These are phyloP conservation scores for Coniochaeta prunicola DNA, from an alignment of 2,329 filamentous ascomycete genomes.

Conservation along the genomic window DNA sequence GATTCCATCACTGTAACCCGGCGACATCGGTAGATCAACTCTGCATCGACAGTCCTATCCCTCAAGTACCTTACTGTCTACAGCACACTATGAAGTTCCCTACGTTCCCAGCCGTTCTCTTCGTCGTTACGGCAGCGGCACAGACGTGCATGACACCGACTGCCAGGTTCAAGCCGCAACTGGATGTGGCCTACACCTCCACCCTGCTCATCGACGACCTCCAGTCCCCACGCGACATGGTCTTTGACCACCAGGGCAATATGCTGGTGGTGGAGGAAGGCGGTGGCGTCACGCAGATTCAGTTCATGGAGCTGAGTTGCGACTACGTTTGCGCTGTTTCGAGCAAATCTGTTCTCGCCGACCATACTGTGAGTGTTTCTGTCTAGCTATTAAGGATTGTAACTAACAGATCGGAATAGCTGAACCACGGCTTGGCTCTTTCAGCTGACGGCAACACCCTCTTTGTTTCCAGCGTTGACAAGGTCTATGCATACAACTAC, in stretches of 20 bases:
- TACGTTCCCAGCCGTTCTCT: background rate
- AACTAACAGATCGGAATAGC: background rate
- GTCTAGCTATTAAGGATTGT: background rate
- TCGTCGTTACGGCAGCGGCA: background rate
- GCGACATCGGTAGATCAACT: background rate
- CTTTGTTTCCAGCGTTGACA: slow-evolving; percentile 29
- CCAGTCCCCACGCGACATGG: background rate
- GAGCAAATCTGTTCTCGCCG: slow-evolving; percentile 3
- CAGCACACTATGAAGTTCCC: background rate
- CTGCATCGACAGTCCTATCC: background rate
- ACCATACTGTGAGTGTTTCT: slow-evolving; percentile 1
- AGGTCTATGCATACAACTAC: slow-evolving; percentile 43
- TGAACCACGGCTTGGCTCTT: slow-evolving; percentile 19
- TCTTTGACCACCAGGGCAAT: slow-evolving; percentile 6
- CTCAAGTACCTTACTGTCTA: background rate
- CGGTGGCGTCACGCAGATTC: slow-evolving; percentile 2
- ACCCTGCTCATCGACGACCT: slow-evolving; percentile 4
- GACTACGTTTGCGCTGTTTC: slow-evolving; percentile 4
- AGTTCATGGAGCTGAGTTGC: background rate
- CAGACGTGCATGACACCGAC: background rate
- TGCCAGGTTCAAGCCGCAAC: background rate
- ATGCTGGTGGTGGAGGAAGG: slow-evolving; percentile 6
- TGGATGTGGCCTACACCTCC: background rate
- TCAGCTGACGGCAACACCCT: slow-evolving; percentile 17
- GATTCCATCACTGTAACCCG: background rate